Percentiles rank a stretch among this genome's conserved stretches.
These are phyloP conservation scores for Ilex paraguariensis DNA, from an alignment of 305 asterid genomes.

Conservation along the genomic window DNA sequence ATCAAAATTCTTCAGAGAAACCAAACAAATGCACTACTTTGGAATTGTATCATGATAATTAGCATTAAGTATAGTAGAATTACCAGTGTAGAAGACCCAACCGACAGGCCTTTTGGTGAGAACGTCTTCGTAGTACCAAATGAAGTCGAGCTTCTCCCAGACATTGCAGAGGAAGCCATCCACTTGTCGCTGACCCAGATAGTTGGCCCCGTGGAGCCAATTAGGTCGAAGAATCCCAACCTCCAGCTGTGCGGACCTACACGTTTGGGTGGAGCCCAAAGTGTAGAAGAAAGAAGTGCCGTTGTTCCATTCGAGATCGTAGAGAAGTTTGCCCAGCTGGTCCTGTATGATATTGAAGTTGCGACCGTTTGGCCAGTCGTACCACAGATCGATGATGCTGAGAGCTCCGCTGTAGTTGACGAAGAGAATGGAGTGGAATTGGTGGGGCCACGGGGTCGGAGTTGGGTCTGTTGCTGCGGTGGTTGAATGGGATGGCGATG, in stretches of 20 bases:
- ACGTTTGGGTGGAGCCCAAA: conserved; percentile 28
- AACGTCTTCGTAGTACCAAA: conserved; percentile 78
- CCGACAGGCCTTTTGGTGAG: conserved; percentile 70
- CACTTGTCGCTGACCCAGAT: conserved; percentile 54
- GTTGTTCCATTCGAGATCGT: conserved; percentile 78
- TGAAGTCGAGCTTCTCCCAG: conserved; percentile 68
- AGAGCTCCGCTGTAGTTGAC: conserved; percentile 59
- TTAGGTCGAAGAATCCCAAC: conserved; percentile 78
- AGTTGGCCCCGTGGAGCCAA: conserved; percentile 84
- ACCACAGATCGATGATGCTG: conserved; percentile 72
- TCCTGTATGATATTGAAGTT: conserved; percentile 77
- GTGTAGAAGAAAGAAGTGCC: conserved; percentile 53
- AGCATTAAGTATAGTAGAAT: too few species aligned
- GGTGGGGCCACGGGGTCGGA: conserved; percentile 73
- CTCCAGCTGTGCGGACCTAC: conserved; percentile 42
- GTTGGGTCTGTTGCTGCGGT: conserved; percentile 19
- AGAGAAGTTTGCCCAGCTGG: conserved; percentile 52
- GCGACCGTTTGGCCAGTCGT: conserved; percentile 88
- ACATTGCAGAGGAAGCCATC: conserved; percentile 73
- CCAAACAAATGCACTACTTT: too few species aligned
- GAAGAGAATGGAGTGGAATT: conserved; percentile 67
- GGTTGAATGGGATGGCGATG: not conserved
- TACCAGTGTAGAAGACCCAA: conserved; percentile 78
- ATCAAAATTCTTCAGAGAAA: too few species aligned
- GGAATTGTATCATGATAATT: too few species aligned